A percentile compares a stretch with the other conserved stretches of the same genome.
Conservation (phyloP, 129 eudicot species). For the Tagetes patula region DNA sequence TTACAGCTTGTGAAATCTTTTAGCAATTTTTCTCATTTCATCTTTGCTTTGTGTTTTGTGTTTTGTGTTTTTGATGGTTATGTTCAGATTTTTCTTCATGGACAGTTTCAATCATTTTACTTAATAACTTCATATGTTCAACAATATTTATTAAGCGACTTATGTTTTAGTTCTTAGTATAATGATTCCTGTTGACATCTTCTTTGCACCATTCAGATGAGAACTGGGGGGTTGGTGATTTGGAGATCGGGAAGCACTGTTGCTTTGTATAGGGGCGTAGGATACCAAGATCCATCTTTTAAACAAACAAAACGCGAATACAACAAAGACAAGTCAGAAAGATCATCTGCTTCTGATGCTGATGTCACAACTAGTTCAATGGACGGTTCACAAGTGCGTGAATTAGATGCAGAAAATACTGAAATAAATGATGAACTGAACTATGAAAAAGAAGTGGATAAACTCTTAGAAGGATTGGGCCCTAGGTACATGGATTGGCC, state of each 20-base stretch:
- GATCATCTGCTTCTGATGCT: slow-evolving; percentile 28
- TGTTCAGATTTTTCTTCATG: neutral
- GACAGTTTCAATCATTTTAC: neutral
- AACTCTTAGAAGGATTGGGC: slow-evolving; percentile 75
- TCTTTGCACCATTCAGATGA: slow-evolving; percentile 46
- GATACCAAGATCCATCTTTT: slow-evolving; percentile 56
- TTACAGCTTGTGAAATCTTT: neutral
- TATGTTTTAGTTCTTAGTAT: neutral
- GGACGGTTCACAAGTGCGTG: slow-evolving; percentile 32
- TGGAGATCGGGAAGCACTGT: slow-evolving; percentile 95
- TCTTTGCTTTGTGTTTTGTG: neutral
- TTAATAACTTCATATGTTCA: slow-evolving; percentile 3
- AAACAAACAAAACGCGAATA: slow-evolving; percentile 29
- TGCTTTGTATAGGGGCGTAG: slow-evolving; percentile 82
- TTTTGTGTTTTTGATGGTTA: neutral
- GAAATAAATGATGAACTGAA: slow-evolving; percentile 43
- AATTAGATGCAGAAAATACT: slow-evolving; percentile 31
- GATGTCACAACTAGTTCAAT: slow-evolving; percentile 28
- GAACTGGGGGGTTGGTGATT: slow-evolving; percentile 85
- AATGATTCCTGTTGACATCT: slow-evolving; percentile 21
- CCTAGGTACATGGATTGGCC: slow-evolving; percentile 95
- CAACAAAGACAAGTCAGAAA: slow-evolving; percentile 36
- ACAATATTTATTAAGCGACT: slow-evolving; percentile 3
- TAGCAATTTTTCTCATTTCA: neutral
- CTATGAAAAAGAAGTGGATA: slow-evolving; percentile 87